Evolutionary conservation across 1,139 yeast genomes (phyloP), one percentile per base, ranked within the genome.

Genomic region (Diutina mesorugosa): DNA sequence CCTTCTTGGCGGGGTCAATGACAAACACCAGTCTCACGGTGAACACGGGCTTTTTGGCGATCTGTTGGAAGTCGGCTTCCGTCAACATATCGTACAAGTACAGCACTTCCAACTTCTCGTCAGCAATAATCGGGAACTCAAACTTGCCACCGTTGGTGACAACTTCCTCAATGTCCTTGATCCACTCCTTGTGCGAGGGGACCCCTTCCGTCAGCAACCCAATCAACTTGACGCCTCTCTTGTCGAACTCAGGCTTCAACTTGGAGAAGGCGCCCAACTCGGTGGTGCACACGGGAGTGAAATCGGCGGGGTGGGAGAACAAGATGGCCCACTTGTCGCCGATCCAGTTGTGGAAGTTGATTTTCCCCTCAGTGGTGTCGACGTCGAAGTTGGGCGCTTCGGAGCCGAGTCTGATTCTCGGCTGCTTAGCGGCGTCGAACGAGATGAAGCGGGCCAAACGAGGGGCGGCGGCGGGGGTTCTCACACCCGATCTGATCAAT

Each of bases 221-320:
- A 68, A 90, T 84, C 70, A 90, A 78, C 76, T 90, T 89, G 65
- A 87, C 86, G 67, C 83, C 81, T 72, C 96, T 83, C 71, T 84
- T 79, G 65, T 80, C 81, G 67, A 90, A 90, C 69, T 89, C 95
- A 45, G 89, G 90, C 73, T 87, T 85, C 70, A 89, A 79, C 67
- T 82, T 79, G 61, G 97, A 89, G 66, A 90, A 90, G 16, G 96
- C 96, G 61, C 97, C 96, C 65, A 90, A 79, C 76, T 90, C 97
- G 57, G 97, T 90, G 64, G 97, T 90, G 74, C 97, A 90, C 56
- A 90, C 96, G 48, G 97, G 97, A 18, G 97, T 90, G 77, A 87
- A 89, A 71, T 90, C 97, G 55, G 90, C 96, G 57, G 97, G 97
- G 70, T 90, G 97, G 29, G 95, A 87, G 72, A 90, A 90, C 66